Conservation (phyloP, 1,284 basidiomycete species). For the Microbotryomycetes sp. region DNA sequence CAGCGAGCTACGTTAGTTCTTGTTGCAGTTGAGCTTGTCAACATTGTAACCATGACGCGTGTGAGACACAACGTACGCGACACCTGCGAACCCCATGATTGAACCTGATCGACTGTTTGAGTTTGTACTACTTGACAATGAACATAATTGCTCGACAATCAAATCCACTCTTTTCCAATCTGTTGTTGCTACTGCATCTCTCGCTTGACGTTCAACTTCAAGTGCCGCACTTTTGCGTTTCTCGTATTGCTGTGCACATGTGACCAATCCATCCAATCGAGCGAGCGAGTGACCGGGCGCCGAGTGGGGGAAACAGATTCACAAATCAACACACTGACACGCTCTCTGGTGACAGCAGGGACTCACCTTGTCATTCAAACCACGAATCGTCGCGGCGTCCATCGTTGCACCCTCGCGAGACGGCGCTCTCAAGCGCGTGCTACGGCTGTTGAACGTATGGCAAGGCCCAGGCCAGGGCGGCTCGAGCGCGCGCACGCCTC, state of each 20-base stretch:
- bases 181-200: constrained; percentile 72
- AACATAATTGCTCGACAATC: constrained; percentile 91
- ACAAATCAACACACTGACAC: no score
- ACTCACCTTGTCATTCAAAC: neutral
- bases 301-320: no score
- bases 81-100: constrained; percentile 90
- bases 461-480: no score
- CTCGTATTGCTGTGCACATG: constrained; percentile 55
- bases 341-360: neutral
- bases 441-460: no score
- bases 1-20: no score
- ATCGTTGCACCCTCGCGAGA: no score
- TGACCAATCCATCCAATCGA: neutral
- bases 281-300: no score
- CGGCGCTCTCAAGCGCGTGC: no score
- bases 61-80: constrained; percentile 49
- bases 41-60: neutral
- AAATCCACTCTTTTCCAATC: constrained; percentile 73
- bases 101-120: constrained; percentile 88
- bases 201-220: constrained; percentile 78
- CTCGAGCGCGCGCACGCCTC: no score
- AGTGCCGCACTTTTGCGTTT: constrained; percentile 92
- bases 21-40: neutral
- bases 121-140: constrained; percentile 70
- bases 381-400: neutral